Base-by-base conservation (phyloP, 2,329 filamentous ascomycete genomes). In the Ceratocystis cacaofunesta region DNA sequence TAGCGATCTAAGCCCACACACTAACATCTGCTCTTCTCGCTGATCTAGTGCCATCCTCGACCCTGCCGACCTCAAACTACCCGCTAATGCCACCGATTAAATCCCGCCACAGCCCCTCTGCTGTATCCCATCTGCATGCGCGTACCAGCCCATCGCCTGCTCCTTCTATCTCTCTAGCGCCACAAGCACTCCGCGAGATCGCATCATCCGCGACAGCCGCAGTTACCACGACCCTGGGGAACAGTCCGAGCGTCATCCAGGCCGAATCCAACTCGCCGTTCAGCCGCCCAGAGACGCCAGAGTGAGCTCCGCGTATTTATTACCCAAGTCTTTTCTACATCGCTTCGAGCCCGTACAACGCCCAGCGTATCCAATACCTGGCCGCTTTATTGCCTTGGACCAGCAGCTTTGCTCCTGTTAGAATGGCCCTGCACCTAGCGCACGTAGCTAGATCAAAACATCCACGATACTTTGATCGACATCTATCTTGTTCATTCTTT, bases 401-500 rank as follows among this genome's bases (percentile, higher is more conserved):
- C 32, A 32, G 32, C 32, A 32, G 8, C 7, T 10, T 32, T 32
- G 32, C 6, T 32, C 32, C 32, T 32, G 32, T 32, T 32, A 8
- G 7, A 32, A 32, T 32, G 32, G 10, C 32, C 12, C 32, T 12
- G 32, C 32, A 3, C 10, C 10, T 36, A 12, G 32, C 32, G 8
- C 32, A 36, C 32, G 32, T 36, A 36, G 32, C 8, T 36, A 19
- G 44, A 17, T 2, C 44, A 1, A 19, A 19, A 48, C 4, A n/a
- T 7, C 5, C 3, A 48, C 44, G n/a, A 48, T 32, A 32, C 30
- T 32, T 32, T 32, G 44, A 19, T 48, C 5, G 44, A 6, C 12
- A 5, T 32, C 28, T 19, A 8, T 62, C 58, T 64, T 41, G 10
- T 57, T 48, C 61, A 17, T n/a, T 65, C 10, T 58, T 63, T 58